Evolutionary conservation across 2,329 filamentous ascomycete genomes (phyloP), one percentile per base, ranked within the genome.

Genomic region (Talaromyces sp.): DNA sequence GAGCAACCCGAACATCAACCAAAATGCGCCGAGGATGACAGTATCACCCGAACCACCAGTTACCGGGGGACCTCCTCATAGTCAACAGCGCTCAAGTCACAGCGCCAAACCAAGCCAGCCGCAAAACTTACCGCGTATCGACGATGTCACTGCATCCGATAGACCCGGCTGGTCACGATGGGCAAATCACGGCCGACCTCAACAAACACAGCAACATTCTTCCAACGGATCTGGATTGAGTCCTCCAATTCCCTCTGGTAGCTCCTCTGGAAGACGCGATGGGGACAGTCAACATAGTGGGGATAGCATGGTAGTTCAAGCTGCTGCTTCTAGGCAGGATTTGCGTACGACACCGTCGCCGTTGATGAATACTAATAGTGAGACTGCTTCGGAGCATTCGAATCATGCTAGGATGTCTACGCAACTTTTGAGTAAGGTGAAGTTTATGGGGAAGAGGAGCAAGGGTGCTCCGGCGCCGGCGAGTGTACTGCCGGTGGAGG

Each of bases 241-340:
- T 31, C 36, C 36, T 31, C 27, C 56, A 22, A 4, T 36, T 22
- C 38, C 10, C 25, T 29, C 62, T 22, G 19, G 54, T 29, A 38
- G 54, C 25, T 58, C 63, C 27, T 53, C 36, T 1, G 60, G 53
- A 27, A 65, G 45, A 56, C 65, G 17, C 19, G 67, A 68, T 5
- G 43, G 36, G 15, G 66, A 65, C 11, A 67, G 67, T 49, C 22
- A 53, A 11, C 60, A 63, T 58, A 69, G 66, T 59, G 36, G 61
- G 1, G 64, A 68, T 47, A 69, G 67, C n/a, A 66, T 63, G 22
- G 56, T 36, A 22, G 67, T 60, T 11, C 62, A 69, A 45, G 66
- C 67, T 38, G 64, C 61, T 19, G 25, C 19, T 17, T 68, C 67
- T 8, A 61, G 61, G 29, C 31, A 43, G 25, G 66, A 69, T 56